Base-by-base conservation (phyloP, 2,329 filamentous ascomycete species). In the Biscogniauxia mediterranea region DNA sequence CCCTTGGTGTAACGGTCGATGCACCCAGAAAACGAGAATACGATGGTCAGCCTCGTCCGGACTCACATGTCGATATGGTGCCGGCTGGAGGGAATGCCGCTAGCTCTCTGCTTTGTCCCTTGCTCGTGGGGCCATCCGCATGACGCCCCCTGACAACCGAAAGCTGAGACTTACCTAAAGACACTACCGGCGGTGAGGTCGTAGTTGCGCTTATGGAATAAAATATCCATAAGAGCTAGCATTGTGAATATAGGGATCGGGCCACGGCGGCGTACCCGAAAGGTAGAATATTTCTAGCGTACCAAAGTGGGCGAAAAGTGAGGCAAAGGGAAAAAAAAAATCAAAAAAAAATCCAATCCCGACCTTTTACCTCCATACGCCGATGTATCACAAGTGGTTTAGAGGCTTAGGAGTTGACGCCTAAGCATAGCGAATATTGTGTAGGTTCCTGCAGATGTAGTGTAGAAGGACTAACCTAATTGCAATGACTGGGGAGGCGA, bases 221-320 rank as follows among this genome's bases (percentile, higher is more conserved):
- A 46, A 5, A 17, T 17, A 46, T 46, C 17, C 38, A 11, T 46
- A 46, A 46, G 38, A 46, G 38, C 17, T 46, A n/a, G 38, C 38
- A 46, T 15, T n/a, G 52, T 52, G 46, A 2, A 58, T 23, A 54
- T 58, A 64, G 55, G 60, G 60, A 50, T 17, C 63, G 64, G 66
- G 55, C 67, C 68, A 66, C 57, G 52, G 59, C 57, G 56, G 58
- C 59, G 58, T 62, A 66, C 64, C 67, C 65, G 64, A 69, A 67
- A 57, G 46, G 50, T 58, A 64, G 4, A 61, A 61, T 58, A 59
- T 63, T 68, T 68, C 52, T 56, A 46, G 61, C 60, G 63, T 23
- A 23, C 66, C 61, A 65, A 61, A 60, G 54, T 61, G 4, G 13
- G 11, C 38, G 51, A 61, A 61, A 50, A 61, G 62, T 60, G 59